These are phyloP conservation scores for Pseudogymnoascus pannorum DNA, from an alignment of 2,329 filamentous ascomycete species.

Conservation along the genomic window DNA sequence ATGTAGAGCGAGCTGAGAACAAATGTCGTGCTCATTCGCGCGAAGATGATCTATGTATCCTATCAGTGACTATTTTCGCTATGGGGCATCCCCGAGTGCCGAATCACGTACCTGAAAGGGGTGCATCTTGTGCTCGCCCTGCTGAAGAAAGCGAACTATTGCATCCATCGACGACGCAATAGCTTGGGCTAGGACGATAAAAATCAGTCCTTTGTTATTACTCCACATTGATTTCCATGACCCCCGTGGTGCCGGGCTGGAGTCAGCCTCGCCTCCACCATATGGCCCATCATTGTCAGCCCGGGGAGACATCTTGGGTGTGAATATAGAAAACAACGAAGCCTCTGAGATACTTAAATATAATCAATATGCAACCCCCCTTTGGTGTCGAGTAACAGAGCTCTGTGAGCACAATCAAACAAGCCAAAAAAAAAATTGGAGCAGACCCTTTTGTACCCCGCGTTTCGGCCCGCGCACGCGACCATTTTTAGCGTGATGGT, in stretches of 20 bases:
- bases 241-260: background rate
- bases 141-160: constrained; percentile 67
- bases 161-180: constrained; percentile 85
- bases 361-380: background rate
- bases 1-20: constrained; percentile 51
- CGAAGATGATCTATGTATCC: constrained; percentile 31
- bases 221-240: constrained; percentile 42
- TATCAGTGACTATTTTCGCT: background rate
- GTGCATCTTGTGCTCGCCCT: constrained; percentile 65
- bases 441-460: constrained; percentile 5
- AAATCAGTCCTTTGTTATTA: constrained; percentile 62
- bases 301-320: background rate
- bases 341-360: background rate
- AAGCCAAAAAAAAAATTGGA: background rate
- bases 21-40: constrained; percentile 25
- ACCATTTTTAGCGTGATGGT: constrained; percentile 1
- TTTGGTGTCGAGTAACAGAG: background rate
- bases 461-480: constrained; percentile 4
- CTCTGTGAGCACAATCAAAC: background rate
- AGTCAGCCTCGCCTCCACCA: background rate
- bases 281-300: background rate
- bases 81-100: background rate
- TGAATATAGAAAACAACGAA: background rate
- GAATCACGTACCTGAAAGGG: constrained; percentile 62
- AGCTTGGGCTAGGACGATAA: constrained; percentile 68